Percentiles rank a stretch among this genome's conserved stretches.
phyloP scores from a whole-genome alignment of 2,329 filamentous ascomycete species.

The Xylaria sp. region DNA sequence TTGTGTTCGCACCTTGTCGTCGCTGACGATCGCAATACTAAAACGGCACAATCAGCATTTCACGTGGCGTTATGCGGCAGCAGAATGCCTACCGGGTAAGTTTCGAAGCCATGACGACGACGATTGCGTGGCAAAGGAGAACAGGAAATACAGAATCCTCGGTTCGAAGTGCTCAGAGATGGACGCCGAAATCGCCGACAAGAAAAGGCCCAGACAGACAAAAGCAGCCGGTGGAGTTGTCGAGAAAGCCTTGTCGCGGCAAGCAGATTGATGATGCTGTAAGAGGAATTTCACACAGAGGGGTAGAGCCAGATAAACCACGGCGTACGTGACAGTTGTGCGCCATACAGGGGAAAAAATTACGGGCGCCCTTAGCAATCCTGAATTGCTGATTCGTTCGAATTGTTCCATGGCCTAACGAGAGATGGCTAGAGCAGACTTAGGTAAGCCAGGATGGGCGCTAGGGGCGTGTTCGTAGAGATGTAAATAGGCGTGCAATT shows the following conservation, averaged over 20 bases:
- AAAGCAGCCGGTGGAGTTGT: neutral
- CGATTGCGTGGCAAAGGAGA: slow-evolving; percentile 3
- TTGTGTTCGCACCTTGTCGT: slow-evolving; percentile 71
- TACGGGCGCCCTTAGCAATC: slow-evolving; percentile 14
- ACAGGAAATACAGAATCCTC: slow-evolving; percentile 5
- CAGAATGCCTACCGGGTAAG: slow-evolving; percentile 70
- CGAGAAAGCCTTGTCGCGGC: slow-evolving; percentile 1
- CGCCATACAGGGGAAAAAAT: slow-evolving; percentile 7
- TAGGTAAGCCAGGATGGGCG: neutral
- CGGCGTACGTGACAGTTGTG: slow-evolving; percentile 11
- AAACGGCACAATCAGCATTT: slow-evolving; percentile 19
- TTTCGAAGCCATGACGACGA: slow-evolving; percentile 71
- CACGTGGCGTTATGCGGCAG: neutral
- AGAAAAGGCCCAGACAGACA: too few relatives aligned
- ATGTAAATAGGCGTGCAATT: neutral
- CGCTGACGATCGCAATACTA: slow-evolving; percentile 98
- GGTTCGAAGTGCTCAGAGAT: neutral
- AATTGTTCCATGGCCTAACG: neutral
- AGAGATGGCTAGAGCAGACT: neutral
- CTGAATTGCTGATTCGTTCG: slow-evolving; percentile 15
- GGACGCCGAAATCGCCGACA: neutral
- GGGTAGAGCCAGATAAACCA: slow-evolving; percentile 17
- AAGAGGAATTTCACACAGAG: slow-evolving; percentile 16
- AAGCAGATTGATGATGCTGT: neutral
- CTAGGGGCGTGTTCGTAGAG: neutral